A percentile compares a stretch with the other conserved stretches of the same genome.
phyloP scores from a whole-genome alignment of 1,139 yeast genomes.

The Kazachstania sp. region DNA sequence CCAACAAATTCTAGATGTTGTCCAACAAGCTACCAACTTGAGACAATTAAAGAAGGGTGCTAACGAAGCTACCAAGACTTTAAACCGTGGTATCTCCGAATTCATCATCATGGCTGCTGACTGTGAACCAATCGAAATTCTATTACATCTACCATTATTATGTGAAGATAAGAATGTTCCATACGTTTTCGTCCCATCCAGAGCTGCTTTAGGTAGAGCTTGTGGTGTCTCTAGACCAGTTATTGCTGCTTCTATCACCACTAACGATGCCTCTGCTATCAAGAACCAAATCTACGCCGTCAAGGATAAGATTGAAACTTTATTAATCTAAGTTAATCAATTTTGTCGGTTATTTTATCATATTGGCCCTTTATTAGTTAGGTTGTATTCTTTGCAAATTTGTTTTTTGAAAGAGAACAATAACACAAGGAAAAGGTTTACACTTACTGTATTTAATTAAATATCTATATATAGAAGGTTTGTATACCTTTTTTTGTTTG shows the following conservation, averaged over 20 bases:
- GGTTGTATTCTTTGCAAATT: too few species aligned
- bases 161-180: slow-evolving; percentile 99
- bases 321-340: slow-evolving; percentile 56
- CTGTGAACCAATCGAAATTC: slow-evolving; percentile 97
- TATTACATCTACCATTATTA: slow-evolving; percentile 91
- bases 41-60: slow-evolving; percentile 99
- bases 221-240: slow-evolving; percentile 99
- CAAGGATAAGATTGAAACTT: slow-evolving; percentile 98
- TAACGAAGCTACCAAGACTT: slow-evolving; percentile 98
- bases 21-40: slow-evolving; percentile 95
- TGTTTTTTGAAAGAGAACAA: too few species aligned
- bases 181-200: slow-evolving; percentile 96
- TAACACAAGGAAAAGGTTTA: too few species aligned
- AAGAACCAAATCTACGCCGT: slow-evolving; percentile 94
- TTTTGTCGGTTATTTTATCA: not conserved
- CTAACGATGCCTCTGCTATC: slow-evolving; percentile 97
- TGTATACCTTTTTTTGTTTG: not conserved
- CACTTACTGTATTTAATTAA: too few species aligned
- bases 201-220: slow-evolving; percentile 98
- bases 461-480: not conserved
- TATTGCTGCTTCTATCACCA: slow-evolving; percentile 95
- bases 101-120: slow-evolving; percentile 99
- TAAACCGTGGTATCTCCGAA: slow-evolving; percentile 99
- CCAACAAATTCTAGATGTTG: slow-evolving; percentile 95
- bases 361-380: not conserved